These are phyloP conservation scores for Amylocystis lapponica DNA, from an alignment of 768 basidiomycete species.

Conservation along the genomic window DNA sequence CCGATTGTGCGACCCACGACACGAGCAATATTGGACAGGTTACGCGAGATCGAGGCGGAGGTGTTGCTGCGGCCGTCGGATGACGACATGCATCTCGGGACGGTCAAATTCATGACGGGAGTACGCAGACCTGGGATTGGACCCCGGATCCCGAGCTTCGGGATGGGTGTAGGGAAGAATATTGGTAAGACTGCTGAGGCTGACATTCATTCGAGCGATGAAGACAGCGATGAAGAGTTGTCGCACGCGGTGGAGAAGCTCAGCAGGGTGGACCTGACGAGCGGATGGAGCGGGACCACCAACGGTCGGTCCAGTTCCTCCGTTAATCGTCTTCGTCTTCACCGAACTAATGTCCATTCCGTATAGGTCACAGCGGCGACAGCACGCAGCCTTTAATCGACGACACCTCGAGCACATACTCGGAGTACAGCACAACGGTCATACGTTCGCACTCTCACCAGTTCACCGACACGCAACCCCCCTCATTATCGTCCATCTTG, in stretches of 20 bases:
- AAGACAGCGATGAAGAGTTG: slow-evolving; percentile 66
- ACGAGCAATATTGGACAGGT: slow-evolving; percentile 68
- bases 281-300: slow-evolving; percentile 40
- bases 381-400: slow-evolving; percentile 55
- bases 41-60: slow-evolving; percentile 79
- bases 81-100: slow-evolving; percentile 76
- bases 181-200: slow-evolving; percentile 36
- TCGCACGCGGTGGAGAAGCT: slow-evolving; percentile 53
- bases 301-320: slow-evolving; percentile 28
- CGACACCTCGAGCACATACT: slow-evolving; percentile 36
- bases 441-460: slow-evolving; percentile 39
- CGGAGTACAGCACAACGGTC: slow-evolving; percentile 69
- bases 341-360: too few relatives aligned
- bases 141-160: slow-evolving; percentile 87
- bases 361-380: slow-evolving; percentile 30
- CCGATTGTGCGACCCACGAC: slow-evolving; percentile 71
- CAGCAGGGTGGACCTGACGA: slow-evolving; percentile 44
- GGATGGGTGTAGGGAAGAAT: slow-evolving; percentile 60
- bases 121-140: slow-evolving; percentile 47
- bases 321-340: slow-evolving; percentile 6
- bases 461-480: slow-evolving; percentile 34
- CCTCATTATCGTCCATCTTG: slow-evolving; percentile 66
- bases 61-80: slow-evolving; percentile 64
- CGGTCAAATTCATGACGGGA: slow-evolving; percentile 74
- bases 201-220: slow-evolving; percentile 33